Evolutionary conservation across 108 stramenopile genomes (phyloP), one percentile per base, ranked within the genome.

Genomic region (Schizochytrium sp.): DNA sequence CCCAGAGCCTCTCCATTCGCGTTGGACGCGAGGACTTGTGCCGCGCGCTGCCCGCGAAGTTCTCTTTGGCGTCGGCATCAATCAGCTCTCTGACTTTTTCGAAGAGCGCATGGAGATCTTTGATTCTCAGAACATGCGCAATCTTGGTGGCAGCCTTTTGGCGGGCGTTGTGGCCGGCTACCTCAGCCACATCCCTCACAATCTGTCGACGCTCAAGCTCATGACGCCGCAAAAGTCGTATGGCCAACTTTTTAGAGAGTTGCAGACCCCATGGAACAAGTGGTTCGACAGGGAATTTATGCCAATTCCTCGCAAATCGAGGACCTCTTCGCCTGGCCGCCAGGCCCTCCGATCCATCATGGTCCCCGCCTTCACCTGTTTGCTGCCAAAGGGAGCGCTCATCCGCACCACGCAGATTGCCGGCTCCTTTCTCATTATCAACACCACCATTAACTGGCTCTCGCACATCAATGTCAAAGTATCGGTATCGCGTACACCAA

Each of bases 351-450:
- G 89, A 10, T 89, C 91, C 34, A 44, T 91, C 58, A 29, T 88
- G 87, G 91, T 91, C 21, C 88, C 91, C 0, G 69, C 72, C 14
- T 25, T 92, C 25, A 59, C 87, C 12, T 59, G 57, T 29, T 12
- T 87, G 18, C 8, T 92, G 59, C 91, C 91, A 12, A 91, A 90
- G 88, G 95, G 95, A 14, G 76, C 93, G 43, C 90, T 94, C 87
- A 93, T 95, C 47, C 94, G 95, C 45, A 95, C 95, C 28, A 92
- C 94, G 18, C 95, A 96, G 91, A 95, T 95, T 88, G 94, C 94
- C 57, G 95, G 95, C 0, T 95, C 94, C 21, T 96, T 96, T 88
- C 83, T 95, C 55, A 94, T 96, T 72, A 91, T 96, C 92, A 96
- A 96, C 90, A 94, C 95, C 47, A 95, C 94, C 23, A 95, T 83